Percentiles rank a stretch among this genome's conserved stretches.
phyloP scores from a whole-genome alignment of 139 green algal genomes.

The Marvania coccoides region DNA sequence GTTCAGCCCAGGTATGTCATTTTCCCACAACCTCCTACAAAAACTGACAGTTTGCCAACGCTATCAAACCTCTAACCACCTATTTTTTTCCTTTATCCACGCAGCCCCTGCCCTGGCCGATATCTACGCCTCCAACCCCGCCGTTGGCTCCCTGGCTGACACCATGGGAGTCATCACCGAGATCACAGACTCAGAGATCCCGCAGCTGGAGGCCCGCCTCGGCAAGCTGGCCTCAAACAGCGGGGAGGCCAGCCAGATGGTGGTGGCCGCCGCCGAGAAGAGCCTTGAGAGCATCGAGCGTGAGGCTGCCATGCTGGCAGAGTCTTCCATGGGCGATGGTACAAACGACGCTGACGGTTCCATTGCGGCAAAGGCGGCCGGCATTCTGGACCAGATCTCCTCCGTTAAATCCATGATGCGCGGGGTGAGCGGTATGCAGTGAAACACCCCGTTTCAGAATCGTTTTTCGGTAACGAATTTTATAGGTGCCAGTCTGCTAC shows the following conservation, averaged over 20 bases:
- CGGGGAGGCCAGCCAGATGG: no score
- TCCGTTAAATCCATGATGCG: neutral
- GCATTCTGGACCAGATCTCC: neutral
- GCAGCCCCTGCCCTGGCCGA: no score
- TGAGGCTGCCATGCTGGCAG: neutral
- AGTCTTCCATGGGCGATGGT: neutral
- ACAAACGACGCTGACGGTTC: neutral
- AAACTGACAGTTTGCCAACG: no score
- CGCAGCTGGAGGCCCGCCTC: neutral
- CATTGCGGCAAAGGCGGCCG: neutral
- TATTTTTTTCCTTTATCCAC: no score
- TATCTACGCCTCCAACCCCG: no score
- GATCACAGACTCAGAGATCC: neutral
- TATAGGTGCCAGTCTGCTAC: no score
- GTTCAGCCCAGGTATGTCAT: no score
- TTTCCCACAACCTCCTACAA: no score
- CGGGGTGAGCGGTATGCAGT: neutral
- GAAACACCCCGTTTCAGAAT: no score
- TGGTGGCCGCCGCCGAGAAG: constrained; percentile 2
- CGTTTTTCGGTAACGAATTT: no score
- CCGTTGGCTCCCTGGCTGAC: no score
- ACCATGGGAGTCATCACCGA: constrained; percentile 4
- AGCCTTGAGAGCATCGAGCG: neutral
- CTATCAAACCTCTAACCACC: no score
- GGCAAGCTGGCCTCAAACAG: neutral